These are phyloP conservation scores for Dissophora ornata DNA, from an alignment of 192 early-diverging fungal genomes.

Conservation along the genomic window DNA sequence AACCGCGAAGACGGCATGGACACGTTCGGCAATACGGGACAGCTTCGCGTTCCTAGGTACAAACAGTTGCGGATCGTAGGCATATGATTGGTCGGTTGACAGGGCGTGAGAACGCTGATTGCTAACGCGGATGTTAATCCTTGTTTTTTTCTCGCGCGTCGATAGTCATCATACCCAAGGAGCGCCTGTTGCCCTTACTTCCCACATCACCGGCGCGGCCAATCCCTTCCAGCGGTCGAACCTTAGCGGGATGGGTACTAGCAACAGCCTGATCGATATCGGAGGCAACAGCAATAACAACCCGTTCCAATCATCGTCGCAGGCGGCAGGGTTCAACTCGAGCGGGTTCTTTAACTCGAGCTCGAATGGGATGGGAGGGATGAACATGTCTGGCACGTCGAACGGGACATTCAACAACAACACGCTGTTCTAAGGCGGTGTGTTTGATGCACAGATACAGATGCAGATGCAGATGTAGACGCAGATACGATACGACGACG, in stretches of 20 bases:
- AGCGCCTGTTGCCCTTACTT: constrained; percentile 8
- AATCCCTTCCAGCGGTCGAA: constrained; percentile 34
- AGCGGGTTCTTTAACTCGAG: constrained; percentile 12
- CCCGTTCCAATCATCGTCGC: constrained; percentile 18
- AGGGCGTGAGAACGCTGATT: no score
- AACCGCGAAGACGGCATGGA: constrained; percentile 61
- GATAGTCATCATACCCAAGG: constrained; percentile 21
- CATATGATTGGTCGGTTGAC: no score
- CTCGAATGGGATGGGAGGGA: constrained; percentile 11
- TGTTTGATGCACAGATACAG: no score
- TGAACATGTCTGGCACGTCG: constrained; percentile 2
- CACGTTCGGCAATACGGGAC: constrained; percentile 66
- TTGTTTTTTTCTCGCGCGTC: no score
- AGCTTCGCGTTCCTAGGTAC: constrained; percentile 57
- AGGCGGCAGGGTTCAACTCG: not conserved
- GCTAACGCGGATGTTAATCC: no score
- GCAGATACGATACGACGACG: no score
- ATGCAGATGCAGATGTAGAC: no score
- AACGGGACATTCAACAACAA: constrained; percentile 23
- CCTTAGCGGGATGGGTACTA: not conserved
- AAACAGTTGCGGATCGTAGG: no score
- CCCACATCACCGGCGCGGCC: constrained; percentile 18
- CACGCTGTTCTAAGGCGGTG: constrained; percentile 33
- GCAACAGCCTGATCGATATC: constrained; percentile 24
- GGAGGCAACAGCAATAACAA: constrained; percentile 23